Conservation (phyloP, 148 eudicot species). For the Camellia lanceoleosa region DNA sequence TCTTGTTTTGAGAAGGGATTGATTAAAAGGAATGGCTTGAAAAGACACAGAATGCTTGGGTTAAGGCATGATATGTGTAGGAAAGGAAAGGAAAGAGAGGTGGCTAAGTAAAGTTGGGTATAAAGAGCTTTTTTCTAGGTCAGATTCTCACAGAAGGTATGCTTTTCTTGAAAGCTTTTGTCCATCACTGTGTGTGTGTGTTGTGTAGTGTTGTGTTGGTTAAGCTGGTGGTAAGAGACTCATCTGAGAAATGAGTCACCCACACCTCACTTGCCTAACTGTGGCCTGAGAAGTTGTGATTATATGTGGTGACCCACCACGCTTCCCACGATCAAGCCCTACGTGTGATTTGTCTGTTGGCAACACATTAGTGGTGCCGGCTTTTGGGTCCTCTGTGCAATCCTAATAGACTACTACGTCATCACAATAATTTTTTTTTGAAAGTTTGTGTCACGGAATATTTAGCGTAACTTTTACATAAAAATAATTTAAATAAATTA, state of each 20-base stretch:
- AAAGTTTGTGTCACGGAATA: too few relatives aligned
- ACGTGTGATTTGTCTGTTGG: neutral
- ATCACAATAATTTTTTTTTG: too few relatives aligned
- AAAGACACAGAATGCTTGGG: slow-evolving; percentile 12
- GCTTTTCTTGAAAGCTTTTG: slow-evolving; percentile 4
- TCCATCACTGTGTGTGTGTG: neutral
- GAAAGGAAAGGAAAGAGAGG: slow-evolving; percentile 7
- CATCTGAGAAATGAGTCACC: slow-evolving; percentile 15
- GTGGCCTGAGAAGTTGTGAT: slow-evolving; percentile 7
- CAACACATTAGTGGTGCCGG: neutral
- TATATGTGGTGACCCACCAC: slow-evolving; percentile 2
- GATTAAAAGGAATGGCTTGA: neutral
- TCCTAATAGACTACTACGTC: too few relatives aligned
- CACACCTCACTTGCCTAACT: slow-evolving; percentile 17
- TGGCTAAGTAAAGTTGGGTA: slow-evolving; percentile 29
- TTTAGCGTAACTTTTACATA: too few relatives aligned
- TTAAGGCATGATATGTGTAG: neutral
- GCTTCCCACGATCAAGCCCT: neutral
- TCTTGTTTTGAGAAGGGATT: neutral
- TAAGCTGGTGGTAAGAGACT: neutral
- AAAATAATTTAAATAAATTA: too few relatives aligned
- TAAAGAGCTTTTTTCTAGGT: slow-evolving; percentile 20
- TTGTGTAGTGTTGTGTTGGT: neutral
- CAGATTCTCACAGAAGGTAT: slow-evolving; percentile 21
- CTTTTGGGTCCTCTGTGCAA: too few relatives aligned